phyloP scores from a whole-genome alignment of 1,284 basidiomycete genomes.

The Laetiporus sulphureus region DNA sequence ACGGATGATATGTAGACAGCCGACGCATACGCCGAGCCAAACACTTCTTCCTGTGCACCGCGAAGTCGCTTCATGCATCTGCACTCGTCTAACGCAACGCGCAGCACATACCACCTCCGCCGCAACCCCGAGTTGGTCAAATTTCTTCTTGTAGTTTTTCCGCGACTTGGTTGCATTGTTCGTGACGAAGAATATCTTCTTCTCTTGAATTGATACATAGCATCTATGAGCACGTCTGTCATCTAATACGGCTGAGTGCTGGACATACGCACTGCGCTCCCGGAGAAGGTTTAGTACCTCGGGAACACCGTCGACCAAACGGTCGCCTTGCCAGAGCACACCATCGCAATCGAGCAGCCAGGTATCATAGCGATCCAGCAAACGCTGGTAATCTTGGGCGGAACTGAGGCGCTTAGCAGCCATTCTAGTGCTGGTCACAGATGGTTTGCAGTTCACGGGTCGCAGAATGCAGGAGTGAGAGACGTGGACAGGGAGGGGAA shows the following conservation, averaged over 20 bases:
- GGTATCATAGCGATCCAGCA: constrained; percentile 81
- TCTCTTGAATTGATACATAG: constrained; percentile 42
- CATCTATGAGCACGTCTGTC: constrained; percentile 1
- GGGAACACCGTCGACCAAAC: constrained; percentile 69
- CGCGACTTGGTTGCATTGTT: constrained; percentile 98
- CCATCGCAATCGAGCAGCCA: constrained; percentile 98
- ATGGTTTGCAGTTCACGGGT: too few relatives aligned
- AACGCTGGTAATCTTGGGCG: constrained; percentile 43
- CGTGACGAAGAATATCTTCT: constrained; percentile 91
- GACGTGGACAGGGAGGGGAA: too few relatives aligned
- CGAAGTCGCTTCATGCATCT: background rate
- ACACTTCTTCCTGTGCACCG: constrained; percentile 78
- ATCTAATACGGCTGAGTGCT: too few relatives aligned
- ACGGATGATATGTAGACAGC: constrained; percentile 91
- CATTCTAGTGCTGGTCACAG: too few relatives aligned
- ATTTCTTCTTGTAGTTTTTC: constrained; percentile 83
- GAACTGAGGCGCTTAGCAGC: constrained; percentile 22
- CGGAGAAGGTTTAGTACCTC: constrained; percentile 69
- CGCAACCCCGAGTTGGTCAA: constrained; percentile 84
- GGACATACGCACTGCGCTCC: constrained; percentile 51
- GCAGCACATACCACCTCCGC: constrained; percentile 68
- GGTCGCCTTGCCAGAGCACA: constrained; percentile 88
- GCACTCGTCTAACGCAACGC: background rate
- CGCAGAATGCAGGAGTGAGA: too few relatives aligned
- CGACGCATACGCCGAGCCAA: constrained; percentile 91